Base-by-base conservation (phyloP, 2,329 filamentous ascomycete species). In the Ascochyta rabiei region DNA sequence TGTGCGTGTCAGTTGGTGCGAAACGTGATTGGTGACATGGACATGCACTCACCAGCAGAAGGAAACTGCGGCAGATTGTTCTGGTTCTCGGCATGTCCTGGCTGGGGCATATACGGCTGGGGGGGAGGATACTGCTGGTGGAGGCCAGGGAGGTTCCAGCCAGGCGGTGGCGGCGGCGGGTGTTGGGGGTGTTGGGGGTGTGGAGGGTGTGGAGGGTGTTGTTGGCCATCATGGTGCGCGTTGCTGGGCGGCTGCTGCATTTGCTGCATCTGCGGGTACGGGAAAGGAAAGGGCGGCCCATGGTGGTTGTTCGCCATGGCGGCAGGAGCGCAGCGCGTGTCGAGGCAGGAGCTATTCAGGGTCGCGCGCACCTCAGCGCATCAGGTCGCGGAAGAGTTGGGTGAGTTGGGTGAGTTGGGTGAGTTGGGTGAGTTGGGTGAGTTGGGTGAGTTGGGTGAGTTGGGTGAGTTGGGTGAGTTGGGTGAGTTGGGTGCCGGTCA, bases 281-380 rank as follows among this genome's bases (percentile, higher is more conserved):
- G 61, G 28, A 58, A 63, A 13, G 58, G 58, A 42, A 70, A 66
- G 48, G 66, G 63, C 39, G 67, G 63, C 31, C 47, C 53, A 18
- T 67, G 64, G 57, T 71, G 66, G 62, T 65, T 54, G 51, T 66
- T 69, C 15, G 69, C 69, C 71, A 73, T 73, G 24, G 43, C 43
- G 39, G 53, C 40, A 51, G 47, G 46, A 43, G 53, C 42, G 53
- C 48, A 37, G 43, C 53, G 53, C 53, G 53, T 28, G 39, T 56
- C 26, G 48, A 43, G 43, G 53, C 35, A 52, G 41, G 48, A 56
- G 47, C 52, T 49, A 35, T 31, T 47, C 48, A 54, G 41, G 50
- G 45, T 42, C 50, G 61, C 53, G 45, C 57, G 48, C 48, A 49
- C 41, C 40, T 61, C 61, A 57, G 48, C 39, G 48, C 61, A 67